Evolutionary conservation across 108 stramenopile genomes (phyloP).

Genomic region (Cyclostephanos tholiformis): DNA sequence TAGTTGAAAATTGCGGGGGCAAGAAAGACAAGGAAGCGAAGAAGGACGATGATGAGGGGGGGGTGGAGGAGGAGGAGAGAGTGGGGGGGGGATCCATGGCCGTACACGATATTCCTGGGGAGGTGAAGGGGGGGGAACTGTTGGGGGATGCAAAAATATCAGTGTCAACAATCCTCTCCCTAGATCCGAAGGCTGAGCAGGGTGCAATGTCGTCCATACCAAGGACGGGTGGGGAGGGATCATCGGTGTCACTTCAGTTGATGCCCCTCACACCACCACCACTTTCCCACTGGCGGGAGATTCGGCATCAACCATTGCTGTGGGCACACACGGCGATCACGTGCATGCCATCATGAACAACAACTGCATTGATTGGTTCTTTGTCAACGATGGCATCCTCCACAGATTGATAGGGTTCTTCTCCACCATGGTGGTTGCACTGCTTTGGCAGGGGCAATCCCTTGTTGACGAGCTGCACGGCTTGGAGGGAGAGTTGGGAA

Average conservation of each 20-base stretch:
- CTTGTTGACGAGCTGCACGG: constrained; percentile 35
- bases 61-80: constrained; percentile 9
- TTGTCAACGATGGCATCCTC: constrained; percentile 34
- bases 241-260: not conserved
- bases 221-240: not conserved
- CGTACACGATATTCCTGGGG: not conserved
- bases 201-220: not conserved
- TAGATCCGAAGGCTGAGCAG: not conserved
- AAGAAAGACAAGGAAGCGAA: constrained; percentile 22
- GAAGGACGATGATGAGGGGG: constrained; percentile 18
- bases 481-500: constrained; percentile 4
- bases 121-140: not conserved
- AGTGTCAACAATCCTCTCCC: not conserved
- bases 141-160: not conserved
- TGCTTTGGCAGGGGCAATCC: constrained; percentile 27
- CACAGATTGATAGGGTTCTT: constrained; percentile 43
- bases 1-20: constrained; percentile 25
- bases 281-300: not conserved
- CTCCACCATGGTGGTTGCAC: constrained; percentile 23
- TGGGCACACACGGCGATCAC: not conserved
- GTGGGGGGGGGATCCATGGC: not conserved
- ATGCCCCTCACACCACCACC: not conserved
- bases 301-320: not conserved
- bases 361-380: not conserved
- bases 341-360: not conserved